These are phyloP conservation scores for Colletotrichum caudatum DNA, from an alignment of 2,329 filamentous ascomycete species.

Conservation along the genomic window DNA sequence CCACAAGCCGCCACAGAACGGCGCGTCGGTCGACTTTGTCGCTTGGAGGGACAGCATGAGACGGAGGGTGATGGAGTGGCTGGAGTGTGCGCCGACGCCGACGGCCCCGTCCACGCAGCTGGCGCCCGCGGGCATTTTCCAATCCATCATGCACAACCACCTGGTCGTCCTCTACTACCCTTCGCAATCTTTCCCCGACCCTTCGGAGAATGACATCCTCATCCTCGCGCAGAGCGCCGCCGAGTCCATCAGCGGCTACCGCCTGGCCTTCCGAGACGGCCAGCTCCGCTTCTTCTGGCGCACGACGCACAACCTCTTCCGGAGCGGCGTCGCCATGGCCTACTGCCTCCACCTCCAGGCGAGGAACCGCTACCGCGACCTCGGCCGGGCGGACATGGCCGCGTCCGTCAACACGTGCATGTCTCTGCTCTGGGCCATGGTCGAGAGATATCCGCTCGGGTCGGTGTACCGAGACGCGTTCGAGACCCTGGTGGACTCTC, in stretches of 20 bases:
- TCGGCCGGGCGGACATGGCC: conserved; percentile 28
- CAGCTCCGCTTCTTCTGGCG: conserved; percentile 48
- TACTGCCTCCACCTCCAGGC: conserved; percentile 42
- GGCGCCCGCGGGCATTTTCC: conserved; percentile 44
- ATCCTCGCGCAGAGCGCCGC: conserved; percentile 42
- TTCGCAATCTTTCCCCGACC: conserved; percentile 40
- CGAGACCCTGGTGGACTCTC: conserved; percentile 41
- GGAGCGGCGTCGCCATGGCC: conserved; percentile 42
- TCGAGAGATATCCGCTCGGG: conserved; percentile 46
- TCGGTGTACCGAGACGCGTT: conserved; percentile 46
- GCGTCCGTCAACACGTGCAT: conserved; percentile 43
- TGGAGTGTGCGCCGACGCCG: conserved; percentile 33
- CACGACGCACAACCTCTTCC: conserved; percentile 46
- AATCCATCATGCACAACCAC: conserved; percentile 40
- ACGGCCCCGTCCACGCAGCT: conserved; percentile 41
- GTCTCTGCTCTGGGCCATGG: conserved; percentile 48
- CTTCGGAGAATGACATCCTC: conserved; percentile 35
- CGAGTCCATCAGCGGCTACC: conserved; percentile 43
- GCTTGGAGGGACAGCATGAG: conserved; percentile 44
- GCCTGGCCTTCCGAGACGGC: conserved; percentile 42
- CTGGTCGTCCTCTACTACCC: conserved; percentile 45
- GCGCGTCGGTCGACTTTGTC: conserved; percentile 13
- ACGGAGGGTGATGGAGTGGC: conserved; percentile 43
- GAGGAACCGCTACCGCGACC: neutral
- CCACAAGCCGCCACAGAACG: conserved; percentile 39